A percentile compares a stretch with the other conserved stretches of the same genome.
Evolutionary conservation across 345 rosid genomes (phyloP).

Genomic region (Raphanus raphanistrum): DNA sequence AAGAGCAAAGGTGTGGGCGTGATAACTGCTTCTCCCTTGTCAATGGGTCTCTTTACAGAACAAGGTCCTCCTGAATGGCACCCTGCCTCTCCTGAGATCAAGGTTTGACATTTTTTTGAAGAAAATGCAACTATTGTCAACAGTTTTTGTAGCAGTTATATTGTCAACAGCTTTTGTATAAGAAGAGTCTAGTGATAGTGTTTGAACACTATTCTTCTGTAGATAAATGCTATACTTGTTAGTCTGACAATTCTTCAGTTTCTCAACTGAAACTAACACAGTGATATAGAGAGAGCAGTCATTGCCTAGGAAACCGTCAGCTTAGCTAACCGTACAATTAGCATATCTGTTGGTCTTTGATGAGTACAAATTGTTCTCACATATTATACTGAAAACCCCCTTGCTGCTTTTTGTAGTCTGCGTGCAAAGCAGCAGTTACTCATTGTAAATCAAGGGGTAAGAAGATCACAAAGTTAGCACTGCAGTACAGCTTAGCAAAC

Average conservation of each 20-base stretch:
- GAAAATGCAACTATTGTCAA: neutral
- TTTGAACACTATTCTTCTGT: neutral
- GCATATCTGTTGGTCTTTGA: neutral
- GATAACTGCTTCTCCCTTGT: constrained; percentile 83
- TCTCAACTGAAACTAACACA: neutral
- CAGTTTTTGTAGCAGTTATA: neutral
- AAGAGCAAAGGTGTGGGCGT: constrained; percentile 82
- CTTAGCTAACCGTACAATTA: neutral
- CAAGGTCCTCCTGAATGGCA: constrained; percentile 98
- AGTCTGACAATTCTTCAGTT: neutral
- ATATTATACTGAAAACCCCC: too few relatives aligned
- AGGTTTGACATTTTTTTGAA: constrained; percentile 44
- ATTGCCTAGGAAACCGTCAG: neutral
- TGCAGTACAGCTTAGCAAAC: constrained; percentile 81
- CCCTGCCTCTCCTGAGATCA: constrained; percentile 82
- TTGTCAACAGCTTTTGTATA: neutral
- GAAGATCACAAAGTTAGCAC: constrained; percentile 74
- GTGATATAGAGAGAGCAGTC: neutral
- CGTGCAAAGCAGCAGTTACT: constrained; percentile 69
- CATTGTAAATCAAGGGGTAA: constrained; percentile 73
- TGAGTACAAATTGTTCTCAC: too few relatives aligned
- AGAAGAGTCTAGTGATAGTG: neutral
- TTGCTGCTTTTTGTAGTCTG: constrained; percentile 49
- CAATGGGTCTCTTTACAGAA: constrained; percentile 90
- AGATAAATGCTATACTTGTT: neutral